These are phyloP conservation scores for Suillus spraguei DNA, from an alignment of 768 basidiomycete genomes.

Conservation along the genomic window DNA sequence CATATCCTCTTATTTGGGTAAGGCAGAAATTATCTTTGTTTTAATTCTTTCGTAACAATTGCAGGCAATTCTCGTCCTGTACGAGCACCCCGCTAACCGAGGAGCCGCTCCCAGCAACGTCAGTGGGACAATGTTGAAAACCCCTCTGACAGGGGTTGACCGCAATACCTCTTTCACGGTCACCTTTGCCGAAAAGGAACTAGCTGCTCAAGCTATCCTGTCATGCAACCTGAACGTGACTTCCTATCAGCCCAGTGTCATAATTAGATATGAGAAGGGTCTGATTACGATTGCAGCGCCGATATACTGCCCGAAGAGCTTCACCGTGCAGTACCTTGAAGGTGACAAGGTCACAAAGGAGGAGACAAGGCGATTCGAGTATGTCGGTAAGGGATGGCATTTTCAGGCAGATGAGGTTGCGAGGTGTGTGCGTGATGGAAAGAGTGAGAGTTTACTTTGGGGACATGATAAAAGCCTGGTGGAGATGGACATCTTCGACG, in stretches of 20 bases:
- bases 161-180: slow-evolving; percentile 74
- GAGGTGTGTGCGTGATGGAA: slow-evolving; percentile 71
- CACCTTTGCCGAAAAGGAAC: slow-evolving; percentile 50
- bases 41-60: slow-evolving; percentile 7
- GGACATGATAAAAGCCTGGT: slow-evolving; percentile 78
- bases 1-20: slow-evolving; percentile 84
- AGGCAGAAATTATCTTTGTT: slow-evolving; percentile 18
- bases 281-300: slow-evolving; percentile 64
- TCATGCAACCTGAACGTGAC: slow-evolving; percentile 66
- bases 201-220: slow-evolving; percentile 73
- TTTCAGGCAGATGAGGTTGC: slow-evolving; percentile 91
- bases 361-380: slow-evolving; percentile 59
- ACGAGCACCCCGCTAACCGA: slow-evolving; percentile 79
- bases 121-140: slow-evolving; percentile 75
- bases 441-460: slow-evolving; percentile 74
- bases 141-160: slow-evolving; percentile 78
- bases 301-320: slow-evolving; percentile 67
- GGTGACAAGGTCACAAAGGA: slow-evolving; percentile 54
- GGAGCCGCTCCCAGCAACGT: slow-evolving; percentile 56
- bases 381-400: slow-evolving; percentile 74
- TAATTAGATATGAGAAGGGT: slow-evolving; percentile 77
- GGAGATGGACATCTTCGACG: slow-evolving; percentile 85
- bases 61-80: slow-evolving; percentile 76
- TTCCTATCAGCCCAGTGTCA: slow-evolving; percentile 50
- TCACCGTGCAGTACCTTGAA: slow-evolving; percentile 63